Conservation (phyloP, 2,329 filamentous ascomycete species). For the Aspergillus sp. region DNA sequence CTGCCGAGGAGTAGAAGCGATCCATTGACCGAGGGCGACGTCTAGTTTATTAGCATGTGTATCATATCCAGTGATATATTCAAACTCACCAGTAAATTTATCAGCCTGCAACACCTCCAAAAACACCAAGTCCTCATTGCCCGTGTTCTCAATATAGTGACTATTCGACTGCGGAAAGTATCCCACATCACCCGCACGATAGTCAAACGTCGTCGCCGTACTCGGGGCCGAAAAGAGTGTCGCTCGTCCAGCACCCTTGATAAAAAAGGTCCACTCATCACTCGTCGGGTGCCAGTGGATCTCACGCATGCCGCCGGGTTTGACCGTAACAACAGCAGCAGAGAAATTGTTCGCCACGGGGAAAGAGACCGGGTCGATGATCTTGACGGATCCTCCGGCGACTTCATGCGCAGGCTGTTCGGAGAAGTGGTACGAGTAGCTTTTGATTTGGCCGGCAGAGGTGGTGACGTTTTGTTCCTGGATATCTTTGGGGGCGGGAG, state of each 20-base stretch:
- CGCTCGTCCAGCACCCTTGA: conserved; percentile 42
- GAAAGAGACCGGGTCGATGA: conserved; percentile 73
- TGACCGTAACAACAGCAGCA: conserved; percentile 66
- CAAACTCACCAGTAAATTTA: conserved; percentile 49
- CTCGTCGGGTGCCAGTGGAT: conserved; percentile 9
- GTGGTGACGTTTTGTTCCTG: conserved; percentile 58
- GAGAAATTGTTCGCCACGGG: conserved; percentile 68
- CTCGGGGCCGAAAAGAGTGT: conserved; percentile 70
- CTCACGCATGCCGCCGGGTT: conserved; percentile 67
- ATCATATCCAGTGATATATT: background rate
- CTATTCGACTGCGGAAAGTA: conserved; percentile 74
- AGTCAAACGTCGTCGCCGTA: conserved; percentile 70
- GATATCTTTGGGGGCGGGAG: conserved; percentile 58
- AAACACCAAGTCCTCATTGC: conserved; percentile 68
- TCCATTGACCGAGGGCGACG: conserved; percentile 44
- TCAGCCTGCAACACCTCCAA: conserved; percentile 70
- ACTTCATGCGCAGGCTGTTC: conserved; percentile 63
- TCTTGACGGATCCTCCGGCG: conserved; percentile 66
- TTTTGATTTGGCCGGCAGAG: conserved; percentile 60
- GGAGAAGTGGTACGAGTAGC: conserved; percentile 67
- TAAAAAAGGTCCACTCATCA: conserved; percentile 7
- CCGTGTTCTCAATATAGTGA: conserved; percentile 76
- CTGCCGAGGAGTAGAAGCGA: conserved; percentile 51
- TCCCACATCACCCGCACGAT: conserved; percentile 68
- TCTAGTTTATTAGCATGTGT: conserved; percentile 28